Base-by-base conservation (phyloP, 305 asterid species). In the Withania somnifera region DNA sequence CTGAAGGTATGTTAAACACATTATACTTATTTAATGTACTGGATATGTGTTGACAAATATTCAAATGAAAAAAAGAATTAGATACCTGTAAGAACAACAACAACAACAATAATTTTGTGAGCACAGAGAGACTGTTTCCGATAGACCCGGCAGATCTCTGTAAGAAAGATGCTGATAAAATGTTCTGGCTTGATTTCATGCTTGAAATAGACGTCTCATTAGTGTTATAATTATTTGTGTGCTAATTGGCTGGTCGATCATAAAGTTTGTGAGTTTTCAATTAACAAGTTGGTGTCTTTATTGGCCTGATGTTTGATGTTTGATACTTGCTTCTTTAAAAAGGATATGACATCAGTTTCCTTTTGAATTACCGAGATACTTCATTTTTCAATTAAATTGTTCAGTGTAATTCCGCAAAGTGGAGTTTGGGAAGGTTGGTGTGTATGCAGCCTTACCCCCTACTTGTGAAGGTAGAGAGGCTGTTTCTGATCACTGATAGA, bases 1-100 rank as follows among this genome's bases (percentile, higher is more conserved):
- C 91, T 34, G 95, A 94, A 92, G 99, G 99, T 95, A 90, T 80
- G 89, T 30, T 51, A 80, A 19, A 47, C 11, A 6, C 20, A 8
- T 40, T 20, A 42, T 71, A 71, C 38, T 45, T 42, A 45, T 71
- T 71, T 24, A 7, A 4, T 45, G 58, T 24, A 71, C 40, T 71
- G 79, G 36, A 7, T 8, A 14, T 26, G n/a, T n/a, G 69, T 61
- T 19, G 32, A 11, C 20, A 1, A 63, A 20, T 69, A 13, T 22
- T 69, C 58, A 73, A 45, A 47, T 45, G 40, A 47, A 26, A 60
- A 57, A 60, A 60, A 14, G 26, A 58, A 2, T 60, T 26, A 26
- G 8, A 13, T 28, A 14, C 69, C n/a, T 13, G 69, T 61, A 28
- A 26, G 28, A 13, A 6, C 6, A 14, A 26, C n/a, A n/a, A n/a